Conservation (phyloP, 345 rosid genomes). For the Noccaea caerulescens region DNA sequence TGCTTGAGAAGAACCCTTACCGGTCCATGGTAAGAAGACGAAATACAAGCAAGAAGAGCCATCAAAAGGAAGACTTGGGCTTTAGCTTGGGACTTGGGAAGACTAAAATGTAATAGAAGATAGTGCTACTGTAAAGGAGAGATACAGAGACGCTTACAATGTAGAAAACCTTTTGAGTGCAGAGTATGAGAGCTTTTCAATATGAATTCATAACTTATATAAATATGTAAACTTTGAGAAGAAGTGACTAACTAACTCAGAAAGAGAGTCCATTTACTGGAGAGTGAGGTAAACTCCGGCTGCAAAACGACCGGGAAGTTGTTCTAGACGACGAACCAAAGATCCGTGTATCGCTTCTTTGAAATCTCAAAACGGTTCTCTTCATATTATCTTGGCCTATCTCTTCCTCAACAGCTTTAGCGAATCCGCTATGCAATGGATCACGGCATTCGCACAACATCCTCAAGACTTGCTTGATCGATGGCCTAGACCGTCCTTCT, state of each 20-base stretch:
- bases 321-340: slow-evolving; percentile 83
- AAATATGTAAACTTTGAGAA: slow-evolving; percentile 31
- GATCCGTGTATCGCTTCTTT: slow-evolving; percentile 60
- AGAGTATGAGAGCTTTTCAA: slow-evolving; percentile 28
- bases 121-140: slow-evolving; percentile 41
- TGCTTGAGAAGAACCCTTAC: slow-evolving; percentile 89
- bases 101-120: slow-evolving; percentile 32
- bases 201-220: slow-evolving; percentile 21
- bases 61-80: slow-evolving; percentile 22
- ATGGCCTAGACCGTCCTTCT: slow-evolving; percentile 85
- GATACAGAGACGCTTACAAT: slow-evolving; percentile 33
- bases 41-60: slow-evolving; percentile 18
- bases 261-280: slow-evolving; percentile 43
- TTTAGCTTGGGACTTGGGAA: slow-evolving; percentile 26
- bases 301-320: slow-evolving; percentile 72
- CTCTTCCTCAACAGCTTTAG: slow-evolving; percentile 61
- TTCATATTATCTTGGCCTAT: slow-evolving; percentile 63
- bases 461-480: slow-evolving; percentile 81
- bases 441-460: slow-evolving; percentile 82
- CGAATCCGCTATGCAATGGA: slow-evolving; percentile 66
- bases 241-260: slow-evolving; percentile 29
- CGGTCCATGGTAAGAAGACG: slow-evolving; percentile 73
- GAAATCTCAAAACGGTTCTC: slow-evolving; percentile 51
- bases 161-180: slow-evolving; percentile 38
- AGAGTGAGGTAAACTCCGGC: slow-evolving; percentile 59